Evolutionary conservation across 1,284 basidiomycete genomes (phyloP).

Genomic region (Polyporus tsugae): DNA sequence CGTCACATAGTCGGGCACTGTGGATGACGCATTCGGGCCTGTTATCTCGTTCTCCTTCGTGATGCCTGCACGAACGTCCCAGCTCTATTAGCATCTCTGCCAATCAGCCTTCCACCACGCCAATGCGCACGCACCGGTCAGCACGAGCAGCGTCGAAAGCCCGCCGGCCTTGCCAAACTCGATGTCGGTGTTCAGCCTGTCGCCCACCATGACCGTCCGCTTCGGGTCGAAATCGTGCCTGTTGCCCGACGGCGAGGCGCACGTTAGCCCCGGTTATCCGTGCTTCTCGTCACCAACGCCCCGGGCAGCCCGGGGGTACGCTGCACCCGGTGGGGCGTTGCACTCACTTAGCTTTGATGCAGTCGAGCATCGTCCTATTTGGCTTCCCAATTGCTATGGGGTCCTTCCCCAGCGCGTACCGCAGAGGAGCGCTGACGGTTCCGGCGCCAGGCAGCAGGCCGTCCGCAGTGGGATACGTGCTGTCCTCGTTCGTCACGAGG

Average conservation of each 20-base stretch:
- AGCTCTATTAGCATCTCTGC: not conserved
- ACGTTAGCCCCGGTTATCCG: not conserved
- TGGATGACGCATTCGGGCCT: slow-evolving; percentile 73
- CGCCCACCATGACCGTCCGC: slow-evolving; percentile 94
- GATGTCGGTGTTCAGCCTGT: slow-evolving; percentile 95
- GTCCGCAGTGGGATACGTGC: slow-evolving; percentile 84
- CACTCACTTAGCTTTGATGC: slow-evolving; percentile 93
- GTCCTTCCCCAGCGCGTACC: slow-evolving; percentile 74
- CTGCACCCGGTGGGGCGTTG: not conserved
- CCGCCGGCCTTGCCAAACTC: slow-evolving; percentile 90
- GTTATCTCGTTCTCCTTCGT: slow-evolving; percentile 75
- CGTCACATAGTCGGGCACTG: slow-evolving; percentile 86
- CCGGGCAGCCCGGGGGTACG: not conserved
- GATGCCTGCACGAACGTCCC: slow-evolving; percentile 60
- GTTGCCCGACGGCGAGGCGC: slow-evolving; percentile 9
- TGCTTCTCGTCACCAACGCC: not conserved
- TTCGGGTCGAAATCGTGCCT: slow-evolving; percentile 88
- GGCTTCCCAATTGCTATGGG: slow-evolving; percentile 94
- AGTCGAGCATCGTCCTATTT: slow-evolving; percentile 91
- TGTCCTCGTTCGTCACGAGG: slow-evolving; percentile 93
- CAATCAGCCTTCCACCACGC: not conserved
- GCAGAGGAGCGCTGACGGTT: slow-evolving; percentile 83
- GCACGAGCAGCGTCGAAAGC: slow-evolving; percentile 87
- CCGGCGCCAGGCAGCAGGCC: slow-evolving; percentile 92
- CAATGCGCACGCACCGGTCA: slow-evolving; percentile 73